phyloP scores from a whole-genome alignment of 78 protist species.

The Protostelium mycophagum region DNA sequence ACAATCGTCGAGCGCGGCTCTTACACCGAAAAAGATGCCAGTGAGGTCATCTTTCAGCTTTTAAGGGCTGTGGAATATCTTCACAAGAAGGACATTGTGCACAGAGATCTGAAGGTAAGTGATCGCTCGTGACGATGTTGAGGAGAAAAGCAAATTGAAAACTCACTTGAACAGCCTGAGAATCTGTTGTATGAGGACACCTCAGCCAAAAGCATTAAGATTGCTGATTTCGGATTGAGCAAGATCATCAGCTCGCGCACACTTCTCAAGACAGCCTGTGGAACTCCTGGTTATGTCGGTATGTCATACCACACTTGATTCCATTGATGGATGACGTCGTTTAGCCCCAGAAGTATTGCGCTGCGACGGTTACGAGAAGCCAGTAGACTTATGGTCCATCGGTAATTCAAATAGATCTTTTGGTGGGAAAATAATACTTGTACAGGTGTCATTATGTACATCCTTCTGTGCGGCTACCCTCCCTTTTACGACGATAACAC shows the following conservation, averaged over 20 bases:
- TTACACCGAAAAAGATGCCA: conserved; percentile 73
- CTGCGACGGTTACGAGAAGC: conserved; percentile 61
- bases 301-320: neutral
- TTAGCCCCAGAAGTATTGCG: conserved; percentile 65
- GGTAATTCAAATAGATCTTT: conserved; percentile 32
- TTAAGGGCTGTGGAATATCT: conserved; percentile 66
- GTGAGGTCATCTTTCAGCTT: conserved; percentile 54
- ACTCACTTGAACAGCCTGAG: conserved; percentile 60
- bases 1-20: conserved; percentile 69
- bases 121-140: neutral
- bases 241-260: conserved; percentile 39
- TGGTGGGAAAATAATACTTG: neutral
- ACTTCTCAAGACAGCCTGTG: conserved; percentile 75
- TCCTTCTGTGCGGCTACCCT: conserved; percentile 62
- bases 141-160: no score
- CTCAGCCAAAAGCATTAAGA: conserved; percentile 29
- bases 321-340: neutral
- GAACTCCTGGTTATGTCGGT: conserved; percentile 65
- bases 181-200: conserved; percentile 44
- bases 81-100: conserved; percentile 70
- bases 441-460: conserved; percentile 59
- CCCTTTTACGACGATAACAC: conserved; percentile 61
- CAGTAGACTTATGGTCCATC: conserved; percentile 69
- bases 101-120: conserved; percentile 75
- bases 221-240: conserved; percentile 83